Conservation (phyloP, 1,284 basidiomycete species). For the Moesziomyces antarcticus region DNA sequence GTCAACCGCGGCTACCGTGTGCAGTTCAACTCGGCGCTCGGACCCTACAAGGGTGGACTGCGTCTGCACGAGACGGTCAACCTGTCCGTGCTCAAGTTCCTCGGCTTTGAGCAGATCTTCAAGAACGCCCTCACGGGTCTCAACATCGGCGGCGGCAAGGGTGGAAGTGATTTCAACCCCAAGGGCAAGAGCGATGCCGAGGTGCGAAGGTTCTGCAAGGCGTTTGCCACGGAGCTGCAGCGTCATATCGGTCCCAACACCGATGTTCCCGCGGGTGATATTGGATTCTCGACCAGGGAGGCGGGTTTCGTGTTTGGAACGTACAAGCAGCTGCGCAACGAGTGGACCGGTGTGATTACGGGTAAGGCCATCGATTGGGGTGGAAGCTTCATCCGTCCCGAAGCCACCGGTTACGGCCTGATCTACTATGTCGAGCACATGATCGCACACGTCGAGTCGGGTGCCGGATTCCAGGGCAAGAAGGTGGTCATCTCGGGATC, state of each 20-base stretch:
- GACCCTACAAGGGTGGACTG: constrained; percentile 85
- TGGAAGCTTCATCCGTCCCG: constrained; percentile 57
- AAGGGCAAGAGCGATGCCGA: constrained; percentile 83
- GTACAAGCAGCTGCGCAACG: constrained; percentile 80
- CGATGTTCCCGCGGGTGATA: constrained; percentile 84
- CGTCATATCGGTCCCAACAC: constrained; percentile 72
- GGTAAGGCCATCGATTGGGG: constrained; percentile 82
- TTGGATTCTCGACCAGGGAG: constrained; percentile 73
- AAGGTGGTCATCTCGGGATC: constrained; percentile 77
- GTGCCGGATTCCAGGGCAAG: constrained; percentile 71
- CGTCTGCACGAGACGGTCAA: constrained; percentile 84
- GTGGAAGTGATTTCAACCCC: constrained; percentile 78
- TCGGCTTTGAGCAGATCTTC: constrained; percentile 84
- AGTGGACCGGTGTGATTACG: constrained; percentile 81
- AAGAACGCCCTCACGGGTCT: constrained; percentile 85
- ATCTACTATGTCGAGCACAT: constrained; percentile 82
- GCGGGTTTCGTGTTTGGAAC: constrained; percentile 55
- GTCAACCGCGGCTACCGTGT: constrained; percentile 83
- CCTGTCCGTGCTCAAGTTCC: constrained; percentile 85
- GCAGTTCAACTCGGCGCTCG: constrained; percentile 84
- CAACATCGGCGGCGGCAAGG: constrained; percentile 77
- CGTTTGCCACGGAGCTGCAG: constrained; percentile 53
- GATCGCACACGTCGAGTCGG: constrained; percentile 69
- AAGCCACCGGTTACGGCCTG: constrained; percentile 75
- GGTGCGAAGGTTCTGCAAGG: constrained; percentile 77